Evolutionary conservation across 2,329 filamentous ascomycete genomes (phyloP), one percentile per base, ranked within the genome.

Genomic region (Epichloe uncinata): DNA sequence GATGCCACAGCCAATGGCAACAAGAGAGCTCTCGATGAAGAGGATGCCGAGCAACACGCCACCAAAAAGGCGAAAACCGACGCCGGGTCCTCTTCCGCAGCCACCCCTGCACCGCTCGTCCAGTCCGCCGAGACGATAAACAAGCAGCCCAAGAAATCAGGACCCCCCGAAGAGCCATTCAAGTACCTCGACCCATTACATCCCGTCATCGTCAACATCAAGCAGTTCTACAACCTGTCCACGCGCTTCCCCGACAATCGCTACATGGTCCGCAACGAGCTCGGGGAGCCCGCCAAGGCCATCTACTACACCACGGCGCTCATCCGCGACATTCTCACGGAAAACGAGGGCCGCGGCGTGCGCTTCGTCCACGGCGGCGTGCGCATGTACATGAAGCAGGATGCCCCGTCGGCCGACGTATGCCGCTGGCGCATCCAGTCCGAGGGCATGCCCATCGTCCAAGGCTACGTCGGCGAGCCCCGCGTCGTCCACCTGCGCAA

Each of bases 381-480:
- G 36, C 95, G 95, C 71, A 97, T 97, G 88, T 98, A 95, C 65
- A 93, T 97, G 74, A 95, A 95, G 73, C 91, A 97, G 66, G 89
- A 96, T 61, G 85, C 87, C 0, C 90, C 95, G 52, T 85, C 83
- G 5, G 82, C 84, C 36, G 84, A 90, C 49, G 85, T 93, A 35
- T 95, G 90, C 71, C 79, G 84, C 52, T 98, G 93, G 93, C 82
- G 93, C 44, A 93, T 98, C 59, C 93, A 98, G 73, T 86, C 84
- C 12, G 93, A 98, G 67, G 93, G 93, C 22, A 81, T 98, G 70
- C 82, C 85, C 9, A 89, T 98, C 56, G 74, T 96, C 36, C 86
- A 95, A 62, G 86, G 87, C 26, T 97, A 94, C 76, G 84, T 97
- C 2, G 87, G 87, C 18, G 78, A 85, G 57, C 73, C 81, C 49